Base-by-base conservation (phyloP, 179 eudicot species). In the Beta corolliflora region DNA sequence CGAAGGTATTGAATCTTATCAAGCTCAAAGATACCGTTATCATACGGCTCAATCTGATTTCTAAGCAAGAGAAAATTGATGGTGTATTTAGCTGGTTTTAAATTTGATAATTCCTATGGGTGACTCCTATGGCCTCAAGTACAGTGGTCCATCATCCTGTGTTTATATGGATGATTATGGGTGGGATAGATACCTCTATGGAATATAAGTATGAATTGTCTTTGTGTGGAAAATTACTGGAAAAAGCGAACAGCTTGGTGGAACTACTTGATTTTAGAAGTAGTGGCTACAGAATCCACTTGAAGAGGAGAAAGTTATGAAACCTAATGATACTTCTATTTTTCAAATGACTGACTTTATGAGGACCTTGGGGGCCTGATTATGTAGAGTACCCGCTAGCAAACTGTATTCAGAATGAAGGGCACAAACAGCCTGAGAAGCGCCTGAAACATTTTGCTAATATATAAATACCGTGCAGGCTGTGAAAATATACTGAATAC, bases 1-100 rank as follows among this genome's bases (percentile, higher is more conserved):
- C 97, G 76, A 95, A 93, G 98, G 98, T 94, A 84, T 58, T 69
- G n/a, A 52, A 66, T 36, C 66, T 53, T 44, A 15, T 7, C 55
- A 48, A 29, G 6, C 45, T 46, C 48, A 15, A 5, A 53, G 31
- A 18, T n/a, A 58, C 74, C 59, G 19, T 70, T 56, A 67, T 66
- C 61, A 59, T 23, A 48, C 53, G 58, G 48, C 48, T 83, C 31
- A 41, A 0, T 77, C 21, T 71, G 53, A 52, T 76, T 76, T 56
- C 61, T 67, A 10, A 58, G 54, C 6, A 71, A 72, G 70, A 23
- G 56, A 52, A 66, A 16, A 69, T 19, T 23, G 3, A 52, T 5
- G 9, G 16, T 9, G 9, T 53, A 25, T 65, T 1, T 25, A 60
- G 67, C 53, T 79, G 76, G 65, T 7, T 53, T 50, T 54, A 25